Base-by-base conservation (phyloP, 2,329 filamentous ascomycete species). In the Aureobasidium sp. region DNA sequence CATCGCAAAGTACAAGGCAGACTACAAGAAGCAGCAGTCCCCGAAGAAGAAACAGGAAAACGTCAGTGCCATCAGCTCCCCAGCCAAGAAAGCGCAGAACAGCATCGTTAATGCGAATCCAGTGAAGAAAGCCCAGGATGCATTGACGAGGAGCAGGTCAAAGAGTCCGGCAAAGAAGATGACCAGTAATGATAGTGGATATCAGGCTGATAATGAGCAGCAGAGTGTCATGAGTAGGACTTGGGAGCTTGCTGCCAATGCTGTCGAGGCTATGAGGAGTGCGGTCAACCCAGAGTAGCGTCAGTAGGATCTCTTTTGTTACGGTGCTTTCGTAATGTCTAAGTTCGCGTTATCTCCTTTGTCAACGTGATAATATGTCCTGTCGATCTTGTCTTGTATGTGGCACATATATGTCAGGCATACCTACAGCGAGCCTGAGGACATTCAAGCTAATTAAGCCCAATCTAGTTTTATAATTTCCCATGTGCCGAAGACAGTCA, bases 221-320 rank as follows among this genome's bases (percentile, higher is more conserved):
- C 26, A 36, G 12, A 24, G 52, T 56, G 52, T 44, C 3, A 37
- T 56, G 52, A 41, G 52, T 56, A 34, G 36, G 52, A 56, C 52
- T 7, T 56, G 52, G 52, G 52, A 56, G 36, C 26, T 56, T 56
- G 52, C 52, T 56, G 52, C 52, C 34, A 32, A 44, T 34, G 52
- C 52, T 56, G 52, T 56, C 15, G 52, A 56, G 37, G 52, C 52
- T 5, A 56, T 56, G 52, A 56, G 32, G 32, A 43, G 39, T 29
- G 37, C 39, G 36, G 52, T 56, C 10, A 39, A 26, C 7, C 8
- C 50, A 13, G 50, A 52, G 20, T 37, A 52, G 20, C n/a, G 50
- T 26, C n/a, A 15, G n/a, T 34, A 20, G 15, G 20, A 24, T 52
- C 34, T 52, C 34, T 39, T 39, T 37, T 52, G 32, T 52, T 37